Evolutionary conservation across 1,139 yeast genomes (phyloP).

Genomic region (Lipomyces yarrowii): DNA sequence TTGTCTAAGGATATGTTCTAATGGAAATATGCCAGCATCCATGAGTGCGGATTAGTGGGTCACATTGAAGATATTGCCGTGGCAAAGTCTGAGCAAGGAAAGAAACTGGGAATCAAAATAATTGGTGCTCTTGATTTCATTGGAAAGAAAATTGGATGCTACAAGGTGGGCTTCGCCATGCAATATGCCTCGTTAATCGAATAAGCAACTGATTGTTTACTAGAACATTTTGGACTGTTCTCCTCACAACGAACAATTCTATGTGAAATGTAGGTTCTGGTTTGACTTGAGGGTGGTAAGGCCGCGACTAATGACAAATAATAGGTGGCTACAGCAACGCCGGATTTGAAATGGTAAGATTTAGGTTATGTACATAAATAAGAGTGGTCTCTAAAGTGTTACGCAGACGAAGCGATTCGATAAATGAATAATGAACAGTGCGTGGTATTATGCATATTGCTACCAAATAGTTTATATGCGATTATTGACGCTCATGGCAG

Average conservation of each 20-base stretch:
- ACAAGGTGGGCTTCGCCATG: conserved; percentile 58
- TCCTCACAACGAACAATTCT: conserved; percentile 76
- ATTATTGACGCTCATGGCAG: not conserved
- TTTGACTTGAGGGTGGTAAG: not conserved
- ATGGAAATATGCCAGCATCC: conserved; percentile 43
- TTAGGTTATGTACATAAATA: not conserved
- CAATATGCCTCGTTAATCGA: not conserved
- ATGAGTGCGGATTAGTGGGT: conserved; percentile 82
- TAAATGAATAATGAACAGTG: not conserved
- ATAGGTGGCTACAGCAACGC: conserved; percentile 28
- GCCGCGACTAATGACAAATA: not conserved
- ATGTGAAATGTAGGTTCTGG: conserved; percentile 66
- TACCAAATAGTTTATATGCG: not conserved
- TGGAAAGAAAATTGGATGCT: conserved; percentile 68
- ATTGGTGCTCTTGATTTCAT: conserved; percentile 63
- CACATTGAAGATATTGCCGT: conserved; percentile 97
- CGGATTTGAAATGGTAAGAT: conserved; percentile 29
- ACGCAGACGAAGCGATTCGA: conserved; percentile 4
- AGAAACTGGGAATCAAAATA: conserved; percentile 69
- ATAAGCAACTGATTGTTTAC: not conserved
- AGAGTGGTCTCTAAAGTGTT: not conserved
- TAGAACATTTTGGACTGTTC: conserved; percentile 75
- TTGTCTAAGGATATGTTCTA: not conserved
- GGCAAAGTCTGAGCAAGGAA: conserved; percentile 74
- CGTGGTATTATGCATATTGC: not conserved